Evolutionary conservation across 75 land plant genomes (phyloP), one percentile per base, ranked within the genome.

Genomic region (Selaginella tamariscina): DNA sequence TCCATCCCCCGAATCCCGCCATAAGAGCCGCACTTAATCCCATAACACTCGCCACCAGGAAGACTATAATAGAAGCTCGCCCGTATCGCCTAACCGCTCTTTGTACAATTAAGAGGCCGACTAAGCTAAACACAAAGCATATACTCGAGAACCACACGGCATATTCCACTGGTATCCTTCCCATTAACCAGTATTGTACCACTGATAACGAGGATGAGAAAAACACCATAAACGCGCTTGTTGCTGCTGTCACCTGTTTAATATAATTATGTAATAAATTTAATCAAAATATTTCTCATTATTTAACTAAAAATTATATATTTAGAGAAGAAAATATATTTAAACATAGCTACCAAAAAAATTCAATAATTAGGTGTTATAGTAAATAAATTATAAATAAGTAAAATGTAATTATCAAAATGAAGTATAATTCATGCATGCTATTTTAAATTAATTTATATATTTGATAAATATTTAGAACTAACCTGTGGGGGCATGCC

Each of bases 131-230:
- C 9, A 81, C 28, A 30, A 83, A 85, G 60, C 88, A 85, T 13
- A 81, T 29, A 5, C 56, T 13, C 2, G 84, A 73, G 64, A 79
- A 83, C 26, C 73, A 57, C 21, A 83, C 27, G 0, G 92, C 92
- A 69, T 65, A 62, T 1, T 77, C 64, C 28, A 76, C 29, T n/a
- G 81, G 82, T 29, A 74, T 78, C 77, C 82, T 77, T 8, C 96
- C 96, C 55, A 90, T 30, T 31, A 88, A 54, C 66, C 91, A 59
- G 77, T 78, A 90, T 74, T 90, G 86, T 32, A 80, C 73, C 66
- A 82, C 78, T 0, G 96, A 88, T 82, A 85, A 80, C 0, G 96
- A 81, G 18, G 96, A 78, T 5, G 96, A 85, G 79, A 90, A 89
- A 64, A 87, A 80, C 49, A 89, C 85, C 83, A 87, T 89, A 71